Evolutionary conservation across 176 grass and related monocot species (phyloP).

Genomic region (Oryza meyeriana): DNA sequence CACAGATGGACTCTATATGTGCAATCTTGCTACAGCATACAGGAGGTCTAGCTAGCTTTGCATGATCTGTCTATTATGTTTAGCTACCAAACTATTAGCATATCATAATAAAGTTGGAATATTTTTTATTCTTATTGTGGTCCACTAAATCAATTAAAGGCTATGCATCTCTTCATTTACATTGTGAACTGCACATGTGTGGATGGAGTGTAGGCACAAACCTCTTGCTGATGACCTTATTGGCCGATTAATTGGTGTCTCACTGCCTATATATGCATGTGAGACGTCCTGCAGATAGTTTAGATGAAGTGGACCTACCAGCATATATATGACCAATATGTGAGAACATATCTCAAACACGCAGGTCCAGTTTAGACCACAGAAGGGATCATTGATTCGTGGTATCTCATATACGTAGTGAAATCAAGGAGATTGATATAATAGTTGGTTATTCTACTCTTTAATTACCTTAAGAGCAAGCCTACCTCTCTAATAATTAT

Average conservation of each 20-base stretch:
- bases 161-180: not conserved
- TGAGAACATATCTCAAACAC: not conserved
- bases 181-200: not conserved
- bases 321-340: not conserved
- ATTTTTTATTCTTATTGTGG: not conserved
- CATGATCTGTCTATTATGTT: not conserved
- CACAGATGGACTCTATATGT: not conserved
- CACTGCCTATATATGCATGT: not conserved
- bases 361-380: not conserved
- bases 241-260: not conserved
- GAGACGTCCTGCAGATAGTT: not conserved
- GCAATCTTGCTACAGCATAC: not conserved
- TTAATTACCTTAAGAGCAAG: too few species aligned
- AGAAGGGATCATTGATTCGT: not conserved
- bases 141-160: not conserved
- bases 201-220: conserved; percentile 2
- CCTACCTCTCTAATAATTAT: too few species aligned
- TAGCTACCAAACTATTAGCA: not conserved
- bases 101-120: not conserved
- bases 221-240: not conserved
- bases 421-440: too few species aligned
- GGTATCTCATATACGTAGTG: too few species aligned
- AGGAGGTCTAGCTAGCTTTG: not conserved
- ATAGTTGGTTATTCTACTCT: too few species aligned
- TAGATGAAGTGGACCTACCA: not conserved